A percentile compares a stretch with the other conserved stretches of the same genome.
phyloP scores from a whole-genome alignment of 257 asterid species.

The Orobanche coerulescens region DNA sequence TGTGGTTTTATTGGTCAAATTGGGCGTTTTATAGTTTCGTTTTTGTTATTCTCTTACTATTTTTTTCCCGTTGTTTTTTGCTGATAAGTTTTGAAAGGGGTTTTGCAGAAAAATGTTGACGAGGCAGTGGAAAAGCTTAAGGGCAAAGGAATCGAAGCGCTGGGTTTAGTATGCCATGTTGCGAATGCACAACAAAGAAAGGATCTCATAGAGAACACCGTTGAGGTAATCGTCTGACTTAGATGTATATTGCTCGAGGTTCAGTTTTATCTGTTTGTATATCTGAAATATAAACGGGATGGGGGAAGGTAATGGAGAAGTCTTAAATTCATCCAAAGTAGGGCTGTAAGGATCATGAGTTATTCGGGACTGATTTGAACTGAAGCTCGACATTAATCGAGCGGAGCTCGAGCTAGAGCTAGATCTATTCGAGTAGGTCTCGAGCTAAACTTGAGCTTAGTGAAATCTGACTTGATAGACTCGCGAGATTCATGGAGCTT shows the following conservation, averaged over 20 bases:
- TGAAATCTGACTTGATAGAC: too few relatives aligned
- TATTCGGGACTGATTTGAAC: too few relatives aligned
- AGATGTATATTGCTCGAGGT: not conserved
- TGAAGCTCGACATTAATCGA: too few relatives aligned
- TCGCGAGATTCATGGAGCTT: too few relatives aligned
- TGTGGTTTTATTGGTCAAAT: not conserved
- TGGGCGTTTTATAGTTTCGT: not conserved
- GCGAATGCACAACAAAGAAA: slow-evolving; percentile 70
- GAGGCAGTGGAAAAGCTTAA: slow-evolving; percentile 66
- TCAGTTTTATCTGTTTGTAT: not conserved
- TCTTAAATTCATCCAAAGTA: too few relatives aligned
- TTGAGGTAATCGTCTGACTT: slow-evolving; percentile 44
- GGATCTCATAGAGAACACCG: slow-evolving; percentile 57
- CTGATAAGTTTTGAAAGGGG: not conserved
- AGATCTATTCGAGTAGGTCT: too few relatives aligned
- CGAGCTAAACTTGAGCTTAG: too few relatives aligned
- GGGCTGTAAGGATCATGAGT: too few relatives aligned
- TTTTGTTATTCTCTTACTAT: not conserved
- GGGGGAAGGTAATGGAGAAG: too few relatives aligned
- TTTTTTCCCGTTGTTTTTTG: not conserved
- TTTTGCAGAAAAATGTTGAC: slow-evolving; percentile 76
- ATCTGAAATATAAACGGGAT: not conserved
- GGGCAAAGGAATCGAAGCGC: slow-evolving; percentile 51
- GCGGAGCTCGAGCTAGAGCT: too few relatives aligned
- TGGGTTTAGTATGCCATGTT: slow-evolving; percentile 81